Conservation (phyloP, 2,329 filamentous ascomycete species). For the Colletotrichum sp. region DNA sequence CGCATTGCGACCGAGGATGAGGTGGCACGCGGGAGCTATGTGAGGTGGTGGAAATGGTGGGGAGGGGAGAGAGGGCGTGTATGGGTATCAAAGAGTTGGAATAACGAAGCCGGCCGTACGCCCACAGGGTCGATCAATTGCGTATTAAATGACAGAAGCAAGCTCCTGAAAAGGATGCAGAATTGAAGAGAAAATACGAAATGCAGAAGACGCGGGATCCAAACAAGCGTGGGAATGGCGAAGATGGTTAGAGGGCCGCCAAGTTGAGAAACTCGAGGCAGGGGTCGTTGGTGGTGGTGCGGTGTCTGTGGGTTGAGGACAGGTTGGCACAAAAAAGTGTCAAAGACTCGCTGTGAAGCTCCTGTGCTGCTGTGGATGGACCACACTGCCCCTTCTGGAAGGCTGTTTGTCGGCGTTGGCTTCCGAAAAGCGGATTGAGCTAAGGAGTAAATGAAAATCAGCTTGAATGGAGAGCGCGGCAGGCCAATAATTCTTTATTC, state of each 20-base stretch:
- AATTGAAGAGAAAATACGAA: conserved; percentile 7
- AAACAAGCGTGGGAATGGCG: conserved; percentile 6
- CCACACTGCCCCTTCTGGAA: conserved; percentile 3
- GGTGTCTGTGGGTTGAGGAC: conserved; percentile 26
- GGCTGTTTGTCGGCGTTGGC: neutral
- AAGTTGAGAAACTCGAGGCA: conserved; percentile 12
- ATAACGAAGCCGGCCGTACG: conserved; percentile 16
- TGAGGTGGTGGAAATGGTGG: neutral
- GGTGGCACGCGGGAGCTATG: conserved; percentile 1
- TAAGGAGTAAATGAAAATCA: neutral
- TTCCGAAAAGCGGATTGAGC: neutral
- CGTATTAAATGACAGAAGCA: conserved; percentile 15
- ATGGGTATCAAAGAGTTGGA: conserved; percentile 4
- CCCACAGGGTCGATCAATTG: conserved; percentile 15
- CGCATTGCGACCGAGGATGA: conserved; percentile 45
- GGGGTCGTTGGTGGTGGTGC: conserved; percentile 9
- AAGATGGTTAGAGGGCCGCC: conserved; percentile 17
- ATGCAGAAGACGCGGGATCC: neutral
- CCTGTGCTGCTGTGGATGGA: neutral
- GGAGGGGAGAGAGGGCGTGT: neutral
- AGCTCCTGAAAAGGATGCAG: conserved; percentile 10
- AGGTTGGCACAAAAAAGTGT: conserved; percentile 28
- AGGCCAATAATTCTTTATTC: neutral
- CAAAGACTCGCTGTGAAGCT: neutral
- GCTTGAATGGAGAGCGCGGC: neutral